Conservation (phyloP, 2,329 filamentous ascomycete genomes). For the Pyricularia sp. region DNA sequence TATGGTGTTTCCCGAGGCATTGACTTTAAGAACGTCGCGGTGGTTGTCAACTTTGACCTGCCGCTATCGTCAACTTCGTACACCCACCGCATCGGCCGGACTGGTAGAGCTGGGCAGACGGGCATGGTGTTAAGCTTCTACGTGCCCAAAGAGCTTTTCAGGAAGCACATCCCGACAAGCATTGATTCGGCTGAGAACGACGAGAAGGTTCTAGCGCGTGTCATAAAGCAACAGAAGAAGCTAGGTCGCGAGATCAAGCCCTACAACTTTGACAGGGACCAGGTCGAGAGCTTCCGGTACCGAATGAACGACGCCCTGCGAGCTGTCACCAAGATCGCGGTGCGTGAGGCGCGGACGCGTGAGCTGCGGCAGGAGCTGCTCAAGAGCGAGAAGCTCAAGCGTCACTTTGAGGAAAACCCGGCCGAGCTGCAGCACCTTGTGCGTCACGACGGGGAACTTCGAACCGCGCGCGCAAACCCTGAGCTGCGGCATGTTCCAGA, state of each 20-base stretch:
- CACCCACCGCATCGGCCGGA: constrained; percentile 92
- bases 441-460: constrained; percentile 80
- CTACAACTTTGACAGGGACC: constrained; percentile 90
- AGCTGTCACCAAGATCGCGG: constrained; percentile 79
- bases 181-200: constrained; percentile 70
- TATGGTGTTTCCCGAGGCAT: constrained; percentile 95
- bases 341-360: constrained; percentile 80
- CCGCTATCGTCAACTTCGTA: constrained; percentile 84
- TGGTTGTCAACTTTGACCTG: constrained; percentile 95
- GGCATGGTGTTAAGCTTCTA: constrained; percentile 97
- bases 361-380: constrained; percentile 85
- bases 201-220: constrained; percentile 73
- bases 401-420: constrained; percentile 96
- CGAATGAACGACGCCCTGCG: constrained; percentile 87
- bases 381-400: constrained; percentile 87
- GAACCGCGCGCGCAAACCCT: constrained; percentile 73
- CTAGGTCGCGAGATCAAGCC: constrained; percentile 78
- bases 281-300: constrained; percentile 90
- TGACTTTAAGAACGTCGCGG: constrained; percentile 91
- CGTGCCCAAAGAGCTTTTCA: constrained; percentile 69
- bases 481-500: constrained; percentile 93
- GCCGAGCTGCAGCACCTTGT: constrained; percentile 70
- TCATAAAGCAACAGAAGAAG: constrained; percentile 68
- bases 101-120: constrained; percentile 79
- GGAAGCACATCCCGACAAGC: constrained; percentile 83